phyloP scores from a whole-genome alignment of 2,329 filamentous ascomycete genomes.

The Chrysoporthe austroafricana region DNA sequence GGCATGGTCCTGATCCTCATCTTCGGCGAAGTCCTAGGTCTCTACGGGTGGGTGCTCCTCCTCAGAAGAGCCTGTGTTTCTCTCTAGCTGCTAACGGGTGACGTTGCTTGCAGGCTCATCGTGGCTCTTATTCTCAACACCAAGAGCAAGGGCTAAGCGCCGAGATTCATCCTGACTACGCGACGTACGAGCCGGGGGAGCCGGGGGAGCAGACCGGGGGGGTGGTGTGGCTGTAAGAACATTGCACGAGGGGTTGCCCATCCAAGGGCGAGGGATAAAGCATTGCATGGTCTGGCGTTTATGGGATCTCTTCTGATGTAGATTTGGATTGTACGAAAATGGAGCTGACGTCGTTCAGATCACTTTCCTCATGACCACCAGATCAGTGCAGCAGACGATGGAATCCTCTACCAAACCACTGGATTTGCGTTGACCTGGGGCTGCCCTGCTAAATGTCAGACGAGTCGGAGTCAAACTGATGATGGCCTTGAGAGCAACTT shows the following conservation, averaged over 20 bases:
- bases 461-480: neutral
- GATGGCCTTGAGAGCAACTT: neutral
- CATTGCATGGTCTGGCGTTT: constrained; percentile 30
- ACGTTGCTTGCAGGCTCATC: constrained; percentile 67
- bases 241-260: constrained; percentile 16
- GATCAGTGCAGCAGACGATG: neutral
- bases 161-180: neutral
- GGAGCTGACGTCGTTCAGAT: constrained; percentile 22
- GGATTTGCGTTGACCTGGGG: neutral
- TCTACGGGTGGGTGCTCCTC: constrained; percentile 76
- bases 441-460: neutral
- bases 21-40: constrained; percentile 95
- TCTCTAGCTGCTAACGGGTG: constrained; percentile 28
- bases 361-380: neutral
- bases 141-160: constrained; percentile 66
- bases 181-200: neutral
- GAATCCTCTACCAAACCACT: neutral
- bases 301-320: constrained; percentile 25
- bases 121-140: constrained; percentile 93
- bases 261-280: constrained; percentile 9
- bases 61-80: neutral
- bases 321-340: constrained; percentile 26
- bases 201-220: constrained; percentile 2
- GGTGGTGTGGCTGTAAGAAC: constrained; percentile 24
- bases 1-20: constrained; percentile 99